Base-by-base conservation (phyloP, 1,139 yeast species). In the Candida sp. region DNA sequence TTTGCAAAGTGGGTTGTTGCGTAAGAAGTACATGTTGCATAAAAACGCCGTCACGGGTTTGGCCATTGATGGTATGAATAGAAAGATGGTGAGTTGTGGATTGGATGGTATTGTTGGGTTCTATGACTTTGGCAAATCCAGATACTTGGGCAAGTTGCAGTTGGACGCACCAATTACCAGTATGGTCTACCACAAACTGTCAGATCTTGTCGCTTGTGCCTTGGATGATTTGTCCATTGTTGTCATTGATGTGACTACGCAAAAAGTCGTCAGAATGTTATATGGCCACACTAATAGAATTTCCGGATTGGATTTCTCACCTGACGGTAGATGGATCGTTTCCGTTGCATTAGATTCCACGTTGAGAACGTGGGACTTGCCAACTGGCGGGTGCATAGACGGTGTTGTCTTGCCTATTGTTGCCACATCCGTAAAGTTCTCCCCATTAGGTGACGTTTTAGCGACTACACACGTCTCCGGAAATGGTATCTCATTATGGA, bases 331-430 rank as follows among this genome's bases (percentile, higher is more conserved):
- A 68, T 96, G 98, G 98, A 75, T 96, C 42, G 87, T 96, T 9
- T 86, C 96, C 26, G 85, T 91, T 0, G 82, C 92, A 1, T 76
- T 93, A 54, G 99, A 96, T 67, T 80, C 91, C 2, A 93, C 99
- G 0, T 78, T 96, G 49, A 81, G 99, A 63, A 92, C 98, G 0
- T 96, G 99, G 99, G 99, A 96, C 67, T 80, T 96, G 54, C 98
- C 99, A 33, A 89, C 98, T 3, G 99, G 99, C 47, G 92, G 94
- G 1, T 93, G 98, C 69, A 92, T 96, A 53, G 99, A 96, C 70
- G 98, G 98, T 56, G 86, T 94, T 12, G 75, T 78, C 48, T 80
- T 94, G 38, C 87, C 90, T 2, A 83, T 80, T 58, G 93, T 93
- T 22, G 96, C 90, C 2, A 92, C 98, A 0, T 75, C 83, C 47